Conservation (phyloP, 208 protist species). For the Leptomonas pyrrhocoris region DNA sequence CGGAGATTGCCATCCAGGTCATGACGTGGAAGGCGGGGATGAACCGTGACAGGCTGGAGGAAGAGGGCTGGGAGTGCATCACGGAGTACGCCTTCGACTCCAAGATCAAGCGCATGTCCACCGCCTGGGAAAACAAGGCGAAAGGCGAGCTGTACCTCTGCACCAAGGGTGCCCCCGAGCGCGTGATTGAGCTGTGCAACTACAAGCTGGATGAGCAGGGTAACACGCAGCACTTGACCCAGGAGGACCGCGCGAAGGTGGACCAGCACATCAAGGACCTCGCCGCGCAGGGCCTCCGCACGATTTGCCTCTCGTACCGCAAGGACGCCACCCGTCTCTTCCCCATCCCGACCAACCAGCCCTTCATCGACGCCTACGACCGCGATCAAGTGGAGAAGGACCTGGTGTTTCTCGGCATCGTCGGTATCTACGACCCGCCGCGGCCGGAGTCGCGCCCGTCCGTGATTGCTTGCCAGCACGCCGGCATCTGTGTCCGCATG, state of each 20-base stretch:
- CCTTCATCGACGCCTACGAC: constrained; percentile 57
- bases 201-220: constrained; percentile 49
- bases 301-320: constrained; percentile 72
- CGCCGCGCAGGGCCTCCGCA: constrained; percentile 65
- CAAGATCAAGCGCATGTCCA: constrained; percentile 89
- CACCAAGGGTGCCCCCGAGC: constrained; percentile 90
- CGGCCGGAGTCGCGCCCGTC: constrained; percentile 83
- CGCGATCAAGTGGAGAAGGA: constrained; percentile 84
- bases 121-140: constrained; percentile 68
- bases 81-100: constrained; percentile 90
- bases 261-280: constrained; percentile 64
- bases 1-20: constrained; percentile 89
- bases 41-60: constrained; percentile 63
- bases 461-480: constrained; percentile 86
- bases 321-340: constrained; percentile 39
- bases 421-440: constrained; percentile 93
- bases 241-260: constrained; percentile 42
- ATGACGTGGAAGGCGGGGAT: constrained; percentile 88
- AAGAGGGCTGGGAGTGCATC: constrained; percentile 80
- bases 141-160: constrained; percentile 72
- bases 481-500: constrained; percentile 91
- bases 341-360: constrained; percentile 40
- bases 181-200: constrained; percentile 77
- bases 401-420: constrained; percentile 86
- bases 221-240: constrained; percentile 39